phyloP scores from a whole-genome alignment of 352 stramenopile genomes.

The Globisporangium nodosum region DNA sequence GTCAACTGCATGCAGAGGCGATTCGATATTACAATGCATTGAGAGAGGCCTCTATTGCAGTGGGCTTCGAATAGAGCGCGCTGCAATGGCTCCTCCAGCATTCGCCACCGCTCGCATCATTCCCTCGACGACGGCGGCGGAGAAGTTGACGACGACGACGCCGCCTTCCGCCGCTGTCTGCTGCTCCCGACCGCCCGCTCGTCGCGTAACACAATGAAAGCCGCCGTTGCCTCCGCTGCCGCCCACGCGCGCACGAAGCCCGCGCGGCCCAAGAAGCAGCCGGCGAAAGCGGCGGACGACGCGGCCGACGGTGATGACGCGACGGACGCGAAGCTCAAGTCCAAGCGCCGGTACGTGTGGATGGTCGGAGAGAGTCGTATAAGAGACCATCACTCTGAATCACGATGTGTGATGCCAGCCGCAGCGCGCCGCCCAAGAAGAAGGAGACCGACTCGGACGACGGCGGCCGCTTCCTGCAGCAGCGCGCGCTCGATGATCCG shows the following conservation, averaged over 20 bases:
- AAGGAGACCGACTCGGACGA: constrained; percentile 27
- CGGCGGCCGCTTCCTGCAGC: constrained; percentile 24
- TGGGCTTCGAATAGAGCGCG: too few relatives aligned
- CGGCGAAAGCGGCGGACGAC: constrained; percentile 10
- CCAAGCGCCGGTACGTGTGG: constrained; percentile 28
- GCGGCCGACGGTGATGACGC: not conserved
- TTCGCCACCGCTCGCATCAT: not conserved
- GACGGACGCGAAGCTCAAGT: constrained; percentile 24
- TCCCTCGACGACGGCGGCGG: not conserved
- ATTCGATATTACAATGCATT: too few relatives aligned
- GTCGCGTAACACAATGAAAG: not conserved
- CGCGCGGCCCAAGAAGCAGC: constrained; percentile 13
- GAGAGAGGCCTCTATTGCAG: too few relatives aligned
- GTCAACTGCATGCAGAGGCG: too few relatives aligned
- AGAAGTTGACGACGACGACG: constrained; percentile 1
- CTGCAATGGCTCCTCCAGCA: not conserved
- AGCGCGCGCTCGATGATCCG: constrained; percentile 26
- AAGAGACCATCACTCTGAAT: not conserved
- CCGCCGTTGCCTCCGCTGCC: not conserved
- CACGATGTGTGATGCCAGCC: constrained; percentile 20
- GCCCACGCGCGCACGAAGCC: constrained; percentile 5
- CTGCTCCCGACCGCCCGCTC: not conserved
- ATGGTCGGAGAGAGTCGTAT: not conserved
- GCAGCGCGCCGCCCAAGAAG: constrained; percentile 43
- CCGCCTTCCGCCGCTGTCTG: not conserved